These are phyloP conservation scores for Gossypium lobatum DNA, from an alignment of 441 rosid species.

Conservation along the genomic window DNA sequence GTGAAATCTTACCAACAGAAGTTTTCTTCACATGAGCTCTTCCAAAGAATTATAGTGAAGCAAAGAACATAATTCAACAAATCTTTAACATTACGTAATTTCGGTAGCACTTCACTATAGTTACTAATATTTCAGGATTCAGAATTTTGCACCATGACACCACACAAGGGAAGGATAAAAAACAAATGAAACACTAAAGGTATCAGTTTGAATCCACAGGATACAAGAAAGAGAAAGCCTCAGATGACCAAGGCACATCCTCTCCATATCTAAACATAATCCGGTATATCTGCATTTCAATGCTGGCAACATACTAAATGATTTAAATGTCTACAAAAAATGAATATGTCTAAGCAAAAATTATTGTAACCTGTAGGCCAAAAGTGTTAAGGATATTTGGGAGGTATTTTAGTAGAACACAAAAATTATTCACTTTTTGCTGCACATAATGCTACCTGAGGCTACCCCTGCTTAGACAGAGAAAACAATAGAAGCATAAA, in stretches of 20 bases:
- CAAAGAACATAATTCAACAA: slow-evolving; percentile 5
- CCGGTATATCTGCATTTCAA: neutral
- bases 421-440: neutral
- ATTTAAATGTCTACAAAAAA: neutral
- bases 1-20: slow-evolving; percentile 10
- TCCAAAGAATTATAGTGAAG: slow-evolving; percentile 4
- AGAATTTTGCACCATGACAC: neutral
- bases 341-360: neutral
- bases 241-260: neutral
- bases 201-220: neutral
- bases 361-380: neutral
- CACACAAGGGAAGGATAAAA: neutral
- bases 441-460: neutral
- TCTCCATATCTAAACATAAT: neutral
- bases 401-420: neutral
- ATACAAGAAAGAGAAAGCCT: neutral
- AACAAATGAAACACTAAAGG: neutral
- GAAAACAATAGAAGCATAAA: slow-evolving; percentile 7
- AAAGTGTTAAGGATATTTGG: neutral
- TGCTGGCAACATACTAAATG: neutral
- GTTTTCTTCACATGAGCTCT: slow-evolving; percentile 1
- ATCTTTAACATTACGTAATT: neutral
- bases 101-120: neutral
- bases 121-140: neutral
- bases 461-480: neutral